A percentile compares a stretch with the other conserved stretches of the same genome.
phyloP scores from a whole-genome alignment of 208 protist genomes.

The Herpetomonas tarakana region DNA sequence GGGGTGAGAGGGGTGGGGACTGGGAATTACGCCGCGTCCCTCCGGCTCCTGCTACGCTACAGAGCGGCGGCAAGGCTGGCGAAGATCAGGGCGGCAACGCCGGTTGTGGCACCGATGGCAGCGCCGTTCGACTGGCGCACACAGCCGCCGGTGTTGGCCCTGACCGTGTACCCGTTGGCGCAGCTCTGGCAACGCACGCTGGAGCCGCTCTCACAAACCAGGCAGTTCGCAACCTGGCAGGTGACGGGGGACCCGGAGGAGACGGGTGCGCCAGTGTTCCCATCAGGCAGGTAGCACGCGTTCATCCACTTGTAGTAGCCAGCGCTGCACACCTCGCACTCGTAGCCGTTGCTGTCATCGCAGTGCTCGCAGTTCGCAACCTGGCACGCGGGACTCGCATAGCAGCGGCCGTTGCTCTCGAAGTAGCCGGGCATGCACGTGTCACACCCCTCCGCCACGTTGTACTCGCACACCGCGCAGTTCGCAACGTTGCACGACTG shows the following conservation, averaged over 20 bases:
- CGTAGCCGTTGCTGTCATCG: neutral
- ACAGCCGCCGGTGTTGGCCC: neutral
- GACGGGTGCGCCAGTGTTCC: neutral
- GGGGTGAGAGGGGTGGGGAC: too few species aligned
- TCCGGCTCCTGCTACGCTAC: too few species aligned
- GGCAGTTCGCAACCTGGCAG: neutral
- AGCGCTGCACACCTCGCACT: neutral
- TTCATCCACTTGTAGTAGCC: neutral
- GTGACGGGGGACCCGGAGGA: too few species aligned
- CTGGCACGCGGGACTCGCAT: neutral
- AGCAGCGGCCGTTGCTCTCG: neutral
- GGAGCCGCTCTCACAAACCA: neutral
- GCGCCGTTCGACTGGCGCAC: neutral
- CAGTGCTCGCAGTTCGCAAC: neutral
- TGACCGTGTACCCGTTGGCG: neutral
- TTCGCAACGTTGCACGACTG: neutral
- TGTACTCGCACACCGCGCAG: neutral
- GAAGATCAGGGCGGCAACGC: neutral
- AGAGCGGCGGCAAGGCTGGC: neutral
- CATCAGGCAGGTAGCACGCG: neutral
- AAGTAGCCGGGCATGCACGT: neutral
- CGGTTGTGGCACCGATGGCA: neutral
- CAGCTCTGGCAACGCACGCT: neutral
- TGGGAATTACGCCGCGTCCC: too few species aligned
- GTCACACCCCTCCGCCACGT: neutral